Percentiles rank a stretch among this genome's conserved stretches.
phyloP scores from a whole-genome alignment of 129 eudicot genomes.

The Flaveria ramosissima region DNA sequence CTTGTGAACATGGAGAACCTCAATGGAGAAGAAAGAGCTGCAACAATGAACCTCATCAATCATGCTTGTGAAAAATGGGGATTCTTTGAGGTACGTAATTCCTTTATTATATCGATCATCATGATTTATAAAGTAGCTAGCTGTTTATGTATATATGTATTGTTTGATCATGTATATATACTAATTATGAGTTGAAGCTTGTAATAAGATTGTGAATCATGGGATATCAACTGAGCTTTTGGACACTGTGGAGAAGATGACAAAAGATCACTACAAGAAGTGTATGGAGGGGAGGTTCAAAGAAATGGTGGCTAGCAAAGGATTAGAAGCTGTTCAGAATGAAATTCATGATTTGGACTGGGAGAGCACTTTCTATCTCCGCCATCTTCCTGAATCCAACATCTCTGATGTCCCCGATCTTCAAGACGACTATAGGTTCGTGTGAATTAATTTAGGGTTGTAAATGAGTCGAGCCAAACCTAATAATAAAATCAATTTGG shows the following conservation, averaged over 20 bases:
- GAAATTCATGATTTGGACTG: slow-evolving; percentile 81
- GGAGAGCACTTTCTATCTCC: slow-evolving; percentile 92
- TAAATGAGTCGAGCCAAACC: too few relatives aligned
- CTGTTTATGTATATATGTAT: too few relatives aligned
- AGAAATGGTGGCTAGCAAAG: slow-evolving; percentile 80
- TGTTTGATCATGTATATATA: not conserved
- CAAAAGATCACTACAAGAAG: slow-evolving; percentile 85
- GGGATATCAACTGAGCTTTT: slow-evolving; percentile 70
- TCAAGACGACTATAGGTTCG: slow-evolving; percentile 61
- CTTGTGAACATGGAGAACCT: slow-evolving; percentile 80
- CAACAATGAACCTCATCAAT: slow-evolving; percentile 64
- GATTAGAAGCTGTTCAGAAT: slow-evolving; percentile 64
- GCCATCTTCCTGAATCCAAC: slow-evolving; percentile 83
- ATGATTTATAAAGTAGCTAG: too few relatives aligned
- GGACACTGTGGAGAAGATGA: slow-evolving; percentile 93
- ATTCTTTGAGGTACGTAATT: slow-evolving; percentile 56
- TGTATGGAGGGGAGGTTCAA: slow-evolving; percentile 85
- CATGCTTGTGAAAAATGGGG: slow-evolving; percentile 99
- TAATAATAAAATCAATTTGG: too few relatives aligned
- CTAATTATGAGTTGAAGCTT: not conserved
- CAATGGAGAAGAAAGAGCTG: slow-evolving; percentile 73
- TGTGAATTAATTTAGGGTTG: too few relatives aligned
- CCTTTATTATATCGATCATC: too few relatives aligned
- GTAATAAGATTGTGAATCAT: slow-evolving; percentile 67
- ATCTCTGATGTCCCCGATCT: slow-evolving; percentile 86